These are phyloP conservation scores for Eimeria acervulina DNA, from an alignment of 169 alveolate genomes.

Conservation along the genomic window DNA sequence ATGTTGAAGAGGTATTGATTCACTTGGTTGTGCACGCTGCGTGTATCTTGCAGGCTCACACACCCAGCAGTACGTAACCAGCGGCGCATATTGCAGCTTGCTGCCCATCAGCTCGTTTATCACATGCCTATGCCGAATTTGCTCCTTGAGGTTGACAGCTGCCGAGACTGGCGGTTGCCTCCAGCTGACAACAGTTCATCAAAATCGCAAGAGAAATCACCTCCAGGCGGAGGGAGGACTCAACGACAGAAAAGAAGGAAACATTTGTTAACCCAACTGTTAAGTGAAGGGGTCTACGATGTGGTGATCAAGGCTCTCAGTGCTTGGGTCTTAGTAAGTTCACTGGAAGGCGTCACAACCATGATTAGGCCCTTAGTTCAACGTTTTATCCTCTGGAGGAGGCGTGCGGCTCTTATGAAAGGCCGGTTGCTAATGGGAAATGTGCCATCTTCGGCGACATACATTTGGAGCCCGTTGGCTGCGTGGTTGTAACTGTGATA, in stretches of 20 bases:
- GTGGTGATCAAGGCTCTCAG: slow-evolving; percentile 38
- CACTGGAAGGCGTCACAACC: background rate
- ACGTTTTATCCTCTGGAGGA: background rate
- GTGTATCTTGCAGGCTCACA: slow-evolving; percentile 20
- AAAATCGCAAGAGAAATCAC: background rate
- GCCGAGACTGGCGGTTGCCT: background rate
- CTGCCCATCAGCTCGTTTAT: slow-evolving; percentile 64
- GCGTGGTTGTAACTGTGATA: background rate
- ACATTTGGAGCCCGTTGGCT: background rate
- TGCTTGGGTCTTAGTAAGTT: slow-evolving; percentile 60
- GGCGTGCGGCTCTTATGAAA: background rate
- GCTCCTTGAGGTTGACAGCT: slow-evolving; percentile 7
- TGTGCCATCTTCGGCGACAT: background rate
- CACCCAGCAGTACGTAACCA: slow-evolving; percentile 75
- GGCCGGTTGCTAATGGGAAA: background rate
- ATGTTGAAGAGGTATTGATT: background rate
- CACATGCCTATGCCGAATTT: slow-evolving; percentile 66
- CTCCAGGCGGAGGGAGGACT: background rate
- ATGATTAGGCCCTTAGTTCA: background rate
- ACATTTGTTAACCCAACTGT: slow-evolving; percentile 22
- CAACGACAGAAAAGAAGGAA: background rate
- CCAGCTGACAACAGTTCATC: background rate
- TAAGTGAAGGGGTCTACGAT: slow-evolving; percentile 48
- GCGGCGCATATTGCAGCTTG: slow-evolving; percentile 68
- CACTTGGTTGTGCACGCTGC: background rate